These are phyloP conservation scores for Hyaloscypha hepaticicola DNA, from an alignment of 495 filamentous ascomycete genomes.

Conservation along the genomic window DNA sequence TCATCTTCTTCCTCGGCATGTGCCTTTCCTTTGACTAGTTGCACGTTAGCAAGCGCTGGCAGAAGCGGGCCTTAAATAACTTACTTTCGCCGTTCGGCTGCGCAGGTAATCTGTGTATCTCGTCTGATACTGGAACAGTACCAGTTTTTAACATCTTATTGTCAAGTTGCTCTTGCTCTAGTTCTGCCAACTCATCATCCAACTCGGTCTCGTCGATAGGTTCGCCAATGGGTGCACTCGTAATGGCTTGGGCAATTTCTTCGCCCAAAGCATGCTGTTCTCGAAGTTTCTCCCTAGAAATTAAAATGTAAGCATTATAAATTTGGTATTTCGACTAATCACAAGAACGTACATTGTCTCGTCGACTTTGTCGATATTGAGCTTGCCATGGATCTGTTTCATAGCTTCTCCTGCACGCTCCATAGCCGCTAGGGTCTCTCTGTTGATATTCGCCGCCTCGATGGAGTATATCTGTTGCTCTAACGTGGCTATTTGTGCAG, in stretches of 20 bases:
- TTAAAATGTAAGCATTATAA: slow-evolving; percentile 29
- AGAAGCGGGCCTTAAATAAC: slow-evolving; percentile 35
- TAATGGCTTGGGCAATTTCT: slow-evolving; percentile 86
- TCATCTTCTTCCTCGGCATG: slow-evolving; percentile 82
- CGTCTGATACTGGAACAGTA: slow-evolving; percentile 62
- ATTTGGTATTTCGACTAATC: neutral
- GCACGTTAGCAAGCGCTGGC: slow-evolving; percentile 23
- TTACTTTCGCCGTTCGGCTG: slow-evolving; percentile 73
- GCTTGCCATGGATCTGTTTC: slow-evolving; percentile 84
- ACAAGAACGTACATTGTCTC: slow-evolving; percentile 79
- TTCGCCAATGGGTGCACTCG: slow-evolving; percentile 64
- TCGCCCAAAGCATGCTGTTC: slow-evolving; percentile 91
- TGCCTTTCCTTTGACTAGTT: slow-evolving; percentile 60
- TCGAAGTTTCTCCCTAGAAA: slow-evolving; percentile 78
- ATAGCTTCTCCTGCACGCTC: slow-evolving; percentile 84
- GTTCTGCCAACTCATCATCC: slow-evolving; percentile 69
- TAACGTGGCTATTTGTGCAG: slow-evolving; percentile 82
- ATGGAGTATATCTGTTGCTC: slow-evolving; percentile 97
- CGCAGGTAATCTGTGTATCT: slow-evolving; percentile 69
- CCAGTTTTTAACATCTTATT: slow-evolving; percentile 92
- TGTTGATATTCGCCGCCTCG: slow-evolving; percentile 97
- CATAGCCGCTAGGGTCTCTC: slow-evolving; percentile 94
- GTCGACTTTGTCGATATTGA: slow-evolving; percentile 92
- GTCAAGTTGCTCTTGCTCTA: slow-evolving; percentile 87
- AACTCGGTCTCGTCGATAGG: slow-evolving; percentile 84